A percentile compares a stretch with the other conserved stretches of the same genome.
Conservation (phyloP, 1,284 basidiomycete species). For the Apiotrichum gamsii region DNA sequence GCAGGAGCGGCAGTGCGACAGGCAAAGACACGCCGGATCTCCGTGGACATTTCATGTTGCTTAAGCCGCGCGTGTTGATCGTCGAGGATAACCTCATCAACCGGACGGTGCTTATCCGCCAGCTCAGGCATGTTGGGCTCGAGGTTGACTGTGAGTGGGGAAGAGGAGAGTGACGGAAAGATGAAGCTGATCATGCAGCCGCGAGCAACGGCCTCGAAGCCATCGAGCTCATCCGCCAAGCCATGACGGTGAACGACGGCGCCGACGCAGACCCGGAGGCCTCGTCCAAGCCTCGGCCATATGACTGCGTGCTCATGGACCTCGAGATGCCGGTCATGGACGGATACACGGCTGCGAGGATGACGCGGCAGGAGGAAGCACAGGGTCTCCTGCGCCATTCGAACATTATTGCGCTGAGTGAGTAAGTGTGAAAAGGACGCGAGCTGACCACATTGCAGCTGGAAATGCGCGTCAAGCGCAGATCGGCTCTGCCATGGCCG, state of each 20-base stretch:
- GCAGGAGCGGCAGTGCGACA: background rate
- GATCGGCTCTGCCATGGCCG: slow-evolving; percentile 21
- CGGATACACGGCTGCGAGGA: slow-evolving; percentile 14
- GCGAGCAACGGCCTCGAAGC: slow-evolving; percentile 48
- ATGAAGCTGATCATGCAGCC: slow-evolving; percentile 11
- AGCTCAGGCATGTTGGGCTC: slow-evolving; percentile 14
- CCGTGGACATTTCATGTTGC: too few species aligned
- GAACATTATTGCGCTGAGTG: slow-evolving; percentile 15
- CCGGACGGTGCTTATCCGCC: slow-evolving; percentile 25
- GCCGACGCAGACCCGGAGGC: background rate
- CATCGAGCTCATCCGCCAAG: slow-evolving; percentile 41
- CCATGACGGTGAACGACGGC: slow-evolving; percentile 11
- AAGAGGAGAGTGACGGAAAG: background rate
- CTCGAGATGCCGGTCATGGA: slow-evolving; percentile 42
- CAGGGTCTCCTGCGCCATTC: slow-evolving; percentile 1
- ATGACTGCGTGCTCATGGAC: slow-evolving; percentile 45
- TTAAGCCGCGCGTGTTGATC: slow-evolving; percentile 23
- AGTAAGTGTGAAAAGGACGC: background rate
- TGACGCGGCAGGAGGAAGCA: slow-evolving; percentile 12
- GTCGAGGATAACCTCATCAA: slow-evolving; percentile 43
- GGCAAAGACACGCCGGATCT: background rate
- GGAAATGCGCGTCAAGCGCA: slow-evolving; percentile 21
- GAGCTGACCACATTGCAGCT: slow-evolving; percentile 7
- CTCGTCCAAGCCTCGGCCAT: slow-evolving; percentile 9
- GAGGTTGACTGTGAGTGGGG: slow-evolving; percentile 5